Base-by-base conservation (phyloP, 192 early-diverging fungal species). In the Haplosporangium gracile region DNA sequence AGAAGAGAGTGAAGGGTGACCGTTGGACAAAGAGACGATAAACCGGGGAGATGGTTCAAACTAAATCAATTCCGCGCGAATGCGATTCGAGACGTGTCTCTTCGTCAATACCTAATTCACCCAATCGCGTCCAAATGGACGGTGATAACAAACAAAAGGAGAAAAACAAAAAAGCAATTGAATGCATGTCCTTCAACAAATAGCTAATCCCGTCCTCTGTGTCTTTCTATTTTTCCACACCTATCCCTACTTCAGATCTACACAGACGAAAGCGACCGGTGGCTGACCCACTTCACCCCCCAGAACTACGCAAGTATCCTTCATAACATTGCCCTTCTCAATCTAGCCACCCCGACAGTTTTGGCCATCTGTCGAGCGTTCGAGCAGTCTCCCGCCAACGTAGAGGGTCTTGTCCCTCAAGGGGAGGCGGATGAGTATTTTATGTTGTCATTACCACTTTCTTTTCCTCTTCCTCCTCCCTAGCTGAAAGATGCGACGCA, bases 251-350 rank as follows among this genome's bases (percentile, higher is more conserved):
- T 18, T 8, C 22, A 82, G 81, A 39, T 82, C 5, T 82, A 82
- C 43, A 82, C 81, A 2, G 26, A 82, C 65, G 29, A 82, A 4
- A 42, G 53, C 0, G 13, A 42, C 20, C 22, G 55, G 5, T 82
- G 81, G 81, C 11, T 40, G 4, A 18, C 22, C 26, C 32, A n/a
- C 32, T 82, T 82, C 29, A 77, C 74, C 5, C 51, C 51, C 5
- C 39, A 47, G 13, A 77, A 82, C 49, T 82, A 82, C 26, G 1
- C 4, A 3, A 24, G 8, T 5, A 82, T 82, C 45, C 51, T 82
- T 6, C 9, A 73, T 2, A 82, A 76, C 81, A 63, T 82, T 60
- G n/a, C 36, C 24, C 32, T 32, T 7, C 81, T 82, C 55, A 57
- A 77, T 9, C 57, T 82, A 16, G 9, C 26, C 49, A 71, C 68